These are phyloP conservation scores for Rhodosorus marinus DNA, from an alignment of 23 red algal species.

Conservation along the genomic window DNA sequence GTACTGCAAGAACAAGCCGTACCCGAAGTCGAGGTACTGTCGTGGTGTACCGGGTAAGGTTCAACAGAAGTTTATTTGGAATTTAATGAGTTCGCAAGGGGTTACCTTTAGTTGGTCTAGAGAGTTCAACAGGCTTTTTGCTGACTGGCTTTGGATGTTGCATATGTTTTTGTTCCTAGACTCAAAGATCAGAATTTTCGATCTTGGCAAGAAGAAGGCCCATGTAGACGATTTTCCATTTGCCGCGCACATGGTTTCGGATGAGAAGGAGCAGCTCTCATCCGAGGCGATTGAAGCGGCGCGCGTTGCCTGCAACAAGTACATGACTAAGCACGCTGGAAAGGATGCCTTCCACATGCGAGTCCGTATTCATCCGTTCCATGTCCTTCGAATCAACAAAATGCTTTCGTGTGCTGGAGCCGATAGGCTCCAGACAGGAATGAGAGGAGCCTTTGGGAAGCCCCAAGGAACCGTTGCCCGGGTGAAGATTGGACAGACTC, in stretches of 20 bases:
- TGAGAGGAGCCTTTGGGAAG: constrained; percentile 98
- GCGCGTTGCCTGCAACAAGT: constrained; percentile 93
- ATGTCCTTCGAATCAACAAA: constrained; percentile 98
- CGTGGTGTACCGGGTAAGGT: constrained; percentile 83
- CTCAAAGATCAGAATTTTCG: constrained; percentile 96
- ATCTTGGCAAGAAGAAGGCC: constrained; percentile 86
- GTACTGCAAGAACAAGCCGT: constrained; percentile 99
- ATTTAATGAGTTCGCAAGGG: no score
- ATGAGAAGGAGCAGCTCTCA: constrained; percentile 95
- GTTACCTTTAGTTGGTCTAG: no score
- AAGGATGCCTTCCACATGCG: constrained; percentile 97
- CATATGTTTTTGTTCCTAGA: no score
- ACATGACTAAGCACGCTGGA: constrained; percentile 64
- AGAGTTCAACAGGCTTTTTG: no score
- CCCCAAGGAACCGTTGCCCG: constrained; percentile 92
- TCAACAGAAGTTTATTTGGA: no score
- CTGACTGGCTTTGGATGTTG: no score
- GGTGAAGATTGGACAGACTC: constrained; percentile 89
- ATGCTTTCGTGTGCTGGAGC: constrained; percentile 99
- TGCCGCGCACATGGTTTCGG: constrained; percentile 78
- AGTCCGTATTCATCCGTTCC: constrained; percentile 88
- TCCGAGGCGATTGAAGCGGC: constrained; percentile 91
- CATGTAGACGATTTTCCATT: constrained; percentile 80
- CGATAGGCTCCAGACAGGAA: constrained; percentile 97
- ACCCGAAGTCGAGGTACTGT: constrained; percentile 98